Evolutionary conservation across 2,329 filamentous ascomycete species (phyloP), one percentile per base, ranked within the genome.

Genomic region (Pseudofabraea citricarpa): DNA sequence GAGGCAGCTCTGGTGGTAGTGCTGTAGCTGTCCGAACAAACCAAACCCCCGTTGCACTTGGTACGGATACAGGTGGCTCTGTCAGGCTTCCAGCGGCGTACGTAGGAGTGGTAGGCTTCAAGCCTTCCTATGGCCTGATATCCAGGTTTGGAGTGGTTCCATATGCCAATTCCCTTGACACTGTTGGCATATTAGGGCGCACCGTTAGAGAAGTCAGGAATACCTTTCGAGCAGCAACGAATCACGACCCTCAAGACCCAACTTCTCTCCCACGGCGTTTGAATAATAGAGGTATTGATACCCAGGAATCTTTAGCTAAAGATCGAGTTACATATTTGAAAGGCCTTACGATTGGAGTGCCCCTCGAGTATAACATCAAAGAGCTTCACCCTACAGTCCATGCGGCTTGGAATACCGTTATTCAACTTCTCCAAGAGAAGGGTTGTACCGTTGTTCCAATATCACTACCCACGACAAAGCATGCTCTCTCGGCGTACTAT

Each of bases 1-100:
- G 90, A 27, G 90, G 90, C 22, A 96, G 90, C 62, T 97, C 91
- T 3, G 93, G 93, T 32, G 93, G 93, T 15, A 96, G 90, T 62
- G 93, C 93, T 3, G 79, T 94, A 8, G 88, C 89, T 12, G 87
- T 97, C 27, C 80, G 77, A 16, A 72, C 75, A 1, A 75, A 75
- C 18, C 67, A 72, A 4, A 74, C 71, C 1, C 69, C 77, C 20
- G 45, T 81, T 27, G 90, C 90, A 6, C 68, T 98, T 21, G 93
- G 93, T 15, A 97, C 93, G 16, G 93, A 98, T 61, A 98, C 84
- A 0, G 84, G 84, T 47, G 84, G 84, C 16, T 85, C 81, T 12
- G 79, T 87, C 35, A 70, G 84, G 42, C 67, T 87, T 21, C 84
- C 84, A 4, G 83, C 84, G 39, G 81, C 83, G n/a, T 87, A 85